Evolutionary conservation across 495 filamentous ascomycete species (phyloP), one percentile per base, ranked within the genome.

Genomic region (Neurospora hispaniola): DNA sequence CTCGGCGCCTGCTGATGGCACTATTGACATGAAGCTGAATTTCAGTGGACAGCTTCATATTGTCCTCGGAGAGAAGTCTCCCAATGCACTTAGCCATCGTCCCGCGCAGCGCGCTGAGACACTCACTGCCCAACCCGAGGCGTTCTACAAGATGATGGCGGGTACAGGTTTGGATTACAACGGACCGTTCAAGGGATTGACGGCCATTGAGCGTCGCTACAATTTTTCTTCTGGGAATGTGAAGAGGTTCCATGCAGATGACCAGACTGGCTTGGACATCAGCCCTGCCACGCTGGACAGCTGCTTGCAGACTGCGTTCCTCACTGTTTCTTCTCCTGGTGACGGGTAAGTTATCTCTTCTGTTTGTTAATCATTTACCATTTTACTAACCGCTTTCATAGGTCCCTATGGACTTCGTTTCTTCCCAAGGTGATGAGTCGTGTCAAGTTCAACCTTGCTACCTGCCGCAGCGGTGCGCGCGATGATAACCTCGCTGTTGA

Each of bases 251-350:
- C 80, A 84, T 31, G 6, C 72, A 4, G 75, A 83, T 69, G 77
- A 81, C 72, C 75, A 78, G 16, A 80, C 82, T 2, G 72, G 59
- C 14, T 70, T 85, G 46, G 38, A 72, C 73, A 81, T 85, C 69
- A 86, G 86, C 72, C 86, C 86, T 14, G 82, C 81, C 0, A 84
- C 82, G 0, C 77, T 88, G 10, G 86, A 88, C 70, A 78, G 76
- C 27, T 84, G 81, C 59, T 82, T 88, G 42, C 86, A 88, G 59
- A 76, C 81, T 0, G 79, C 80, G 0, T 84, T 87, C 40, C 72
- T 84, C 35, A 80, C 85, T 1, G 80, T 84, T 38, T 80, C 85
- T 0, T 81, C 80, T 3, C 85, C 86, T 3, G 83, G 81, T 18
- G 86, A 88, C 48, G 78, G 71, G 43, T 10, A 46, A 46, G 43